phyloP scores from a whole-genome alignment of 345 rosid genomes.

The Draba incana region DNA sequence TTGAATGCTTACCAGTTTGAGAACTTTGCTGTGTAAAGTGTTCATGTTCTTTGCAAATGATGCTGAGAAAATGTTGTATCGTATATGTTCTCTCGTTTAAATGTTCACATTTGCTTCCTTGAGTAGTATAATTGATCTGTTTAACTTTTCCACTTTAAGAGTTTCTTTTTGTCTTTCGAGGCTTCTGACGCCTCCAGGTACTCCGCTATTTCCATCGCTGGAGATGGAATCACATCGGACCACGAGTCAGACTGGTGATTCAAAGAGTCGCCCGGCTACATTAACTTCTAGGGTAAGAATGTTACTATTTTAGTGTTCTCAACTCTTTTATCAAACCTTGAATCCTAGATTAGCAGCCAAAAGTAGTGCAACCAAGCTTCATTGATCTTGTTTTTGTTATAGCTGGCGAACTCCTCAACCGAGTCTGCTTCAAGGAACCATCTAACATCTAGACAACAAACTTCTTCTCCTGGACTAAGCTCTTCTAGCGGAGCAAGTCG shows the following conservation, averaged over 20 bases:
- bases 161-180: constrained; percentile 43
- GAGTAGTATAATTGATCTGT: background rate
- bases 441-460: constrained; percentile 63
- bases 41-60: constrained; percentile 14
- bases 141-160: constrained; percentile 4
- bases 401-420: constrained; percentile 76
- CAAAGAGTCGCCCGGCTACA: constrained; percentile 65
- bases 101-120: constrained; percentile 1
- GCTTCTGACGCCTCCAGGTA: constrained; percentile 98
- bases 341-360: too few relatives aligned
- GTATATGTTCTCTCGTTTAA: background rate
- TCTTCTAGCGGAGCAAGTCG: constrained; percentile 60
- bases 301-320: background rate
- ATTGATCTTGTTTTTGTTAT: constrained; percentile 40
- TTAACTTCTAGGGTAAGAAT: constrained; percentile 80
- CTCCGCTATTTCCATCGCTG: constrained; percentile 95
- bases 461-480: constrained; percentile 75
- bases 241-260: constrained; percentile 60
- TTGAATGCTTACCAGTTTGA: too few relatives aligned
- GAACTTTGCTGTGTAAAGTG: background rate
- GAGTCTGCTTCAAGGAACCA: constrained; percentile 64
- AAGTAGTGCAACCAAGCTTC: too few relatives aligned
- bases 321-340: too few relatives aligned
- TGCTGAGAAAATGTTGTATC: constrained; percentile 9
- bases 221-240: constrained; percentile 90